These are phyloP conservation scores for Penicillium goetzii DNA, from an alignment of 495 filamentous ascomycete genomes.

Conservation along the genomic window DNA sequence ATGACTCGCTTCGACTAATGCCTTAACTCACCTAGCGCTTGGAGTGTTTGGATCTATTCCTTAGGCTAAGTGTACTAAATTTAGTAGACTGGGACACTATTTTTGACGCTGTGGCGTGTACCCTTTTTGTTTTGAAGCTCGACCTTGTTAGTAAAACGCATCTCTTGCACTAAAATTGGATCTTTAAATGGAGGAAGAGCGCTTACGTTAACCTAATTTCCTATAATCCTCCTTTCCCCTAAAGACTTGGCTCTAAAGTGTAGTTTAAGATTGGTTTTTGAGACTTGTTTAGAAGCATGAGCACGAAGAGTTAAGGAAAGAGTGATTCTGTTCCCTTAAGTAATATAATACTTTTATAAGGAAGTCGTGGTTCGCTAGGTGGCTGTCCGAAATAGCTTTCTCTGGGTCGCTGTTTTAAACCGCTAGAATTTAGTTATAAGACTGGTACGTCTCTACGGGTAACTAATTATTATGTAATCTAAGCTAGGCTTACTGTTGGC, in stretches of 20 bases:
- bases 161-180: no score
- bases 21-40: no score
- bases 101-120: no score
- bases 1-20: no score
- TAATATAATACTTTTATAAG: neutral
- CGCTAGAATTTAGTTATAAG: neutral
- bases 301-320: neutral
- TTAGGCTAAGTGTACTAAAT: no score
- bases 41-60: no score
- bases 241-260: no score
- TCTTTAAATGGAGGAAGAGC: no score
- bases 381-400: constrained; percentile 6
- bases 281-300: constrained; percentile 37
- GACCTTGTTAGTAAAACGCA: no score
- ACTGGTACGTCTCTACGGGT: neutral
- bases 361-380: neutral
- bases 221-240: neutral
- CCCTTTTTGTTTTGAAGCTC: no score
- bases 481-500: constrained; percentile 3
- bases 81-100: no score
- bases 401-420: constrained; percentile 4
- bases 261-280: constrained; percentile 44
- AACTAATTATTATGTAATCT: neutral
- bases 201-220: no score
- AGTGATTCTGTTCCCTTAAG: neutral